Base-by-base conservation (phyloP, 140 eudicot genomes). In the Cichorium intybus region DNA sequence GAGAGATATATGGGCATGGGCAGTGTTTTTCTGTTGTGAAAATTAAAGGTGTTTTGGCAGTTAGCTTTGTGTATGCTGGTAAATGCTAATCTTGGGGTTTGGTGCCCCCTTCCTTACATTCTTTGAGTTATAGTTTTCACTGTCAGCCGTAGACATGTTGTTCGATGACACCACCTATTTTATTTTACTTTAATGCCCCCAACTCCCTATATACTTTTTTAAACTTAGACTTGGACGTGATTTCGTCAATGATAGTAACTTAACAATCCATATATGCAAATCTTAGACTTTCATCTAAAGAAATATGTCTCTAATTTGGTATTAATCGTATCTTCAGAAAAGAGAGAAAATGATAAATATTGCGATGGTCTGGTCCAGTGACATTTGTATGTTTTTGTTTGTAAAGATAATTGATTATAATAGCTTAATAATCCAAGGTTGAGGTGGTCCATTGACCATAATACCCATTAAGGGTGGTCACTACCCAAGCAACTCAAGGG, bases 61-160 rank as follows among this genome's bases (percentile, higher is more conserved):
- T 59, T 67, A 67, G 75, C 80, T 64, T 64, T 74, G 46, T 75
- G 78, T 34, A 75, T 43, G 31, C 10, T 14, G 49, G 49, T 43
- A 43, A 43, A 43, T 76, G 81, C 4, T 43, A 53, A 69, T 61
- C 46, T 75, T 27, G 70, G 77, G 71, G 51, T 17, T 62, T 70
- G 77, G 72, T 70, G 64, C 70, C 62, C 63, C 62, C 63, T 69
- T 60, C 71, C 73, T 76, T 73, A 58, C 64, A 69, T 78, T 70
- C 16, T 52, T 35, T 61, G 71, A 63, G 76, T 63, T 37, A 71
- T 75, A 62, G 82, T 81, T 75, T 71, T 75, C 78, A 63, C 47
- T 81, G 81, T 79, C 87, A 81, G 46, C 68, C 50, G 24, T 63
- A 78, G 74, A 70, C 73, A 74, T 77, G 64, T 60, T 59, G 73